These are phyloP conservation scores for Akebia trifoliata DNA, from an alignment of 164 flowering plant species.

Conservation along the genomic window DNA sequence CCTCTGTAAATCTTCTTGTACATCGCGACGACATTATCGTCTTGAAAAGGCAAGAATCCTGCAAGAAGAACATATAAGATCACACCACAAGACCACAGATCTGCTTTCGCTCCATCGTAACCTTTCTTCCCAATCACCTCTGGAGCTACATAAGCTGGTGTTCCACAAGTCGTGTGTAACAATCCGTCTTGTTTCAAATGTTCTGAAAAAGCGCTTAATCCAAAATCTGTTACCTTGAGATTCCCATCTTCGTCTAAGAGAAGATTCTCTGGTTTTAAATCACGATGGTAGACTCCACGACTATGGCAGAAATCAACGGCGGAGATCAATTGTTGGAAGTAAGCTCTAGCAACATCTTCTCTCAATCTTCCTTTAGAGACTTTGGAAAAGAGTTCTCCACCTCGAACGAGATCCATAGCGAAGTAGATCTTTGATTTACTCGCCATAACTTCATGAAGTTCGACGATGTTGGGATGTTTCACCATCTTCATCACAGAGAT, in stretches of 20 bases:
- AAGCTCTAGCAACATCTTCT: slow-evolving; percentile 43
- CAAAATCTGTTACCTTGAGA: slow-evolving; percentile 50
- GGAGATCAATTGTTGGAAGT: slow-evolving; percentile 53
- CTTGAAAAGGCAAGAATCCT: slow-evolving; percentile 52
- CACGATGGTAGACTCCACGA: slow-evolving; percentile 54
- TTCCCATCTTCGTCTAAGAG: slow-evolving; percentile 44
- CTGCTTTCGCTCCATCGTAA: slow-evolving; percentile 56
- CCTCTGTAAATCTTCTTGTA: slow-evolving; percentile 49
- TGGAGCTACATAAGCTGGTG: slow-evolving; percentile 62
- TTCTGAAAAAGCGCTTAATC: slow-evolving; percentile 46
- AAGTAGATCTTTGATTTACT: slow-evolving; percentile 53
- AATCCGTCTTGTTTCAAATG: slow-evolving; percentile 48
- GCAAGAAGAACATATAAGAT: slow-evolving; percentile 48
- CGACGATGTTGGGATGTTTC: slow-evolving; percentile 49
- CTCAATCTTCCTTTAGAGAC: slow-evolving; percentile 37
- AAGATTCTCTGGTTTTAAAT: slow-evolving; percentile 50
- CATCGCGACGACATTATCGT: slow-evolving; percentile 48
- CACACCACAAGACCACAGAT: slow-evolving; percentile 60
- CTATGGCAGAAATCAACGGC: slow-evolving; percentile 59
- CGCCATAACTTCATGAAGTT: slow-evolving; percentile 53
- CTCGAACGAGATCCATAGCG: slow-evolving; percentile 53
- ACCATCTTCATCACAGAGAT: slow-evolving; percentile 59
- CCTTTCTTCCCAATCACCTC: slow-evolving; percentile 52
- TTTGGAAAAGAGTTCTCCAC: slow-evolving; percentile 53
- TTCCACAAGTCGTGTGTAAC: slow-evolving; percentile 55